These are phyloP conservation scores for Mortierella sp. DNA, from an alignment of 371 early-diverging fungal species.

Conservation along the genomic window DNA sequence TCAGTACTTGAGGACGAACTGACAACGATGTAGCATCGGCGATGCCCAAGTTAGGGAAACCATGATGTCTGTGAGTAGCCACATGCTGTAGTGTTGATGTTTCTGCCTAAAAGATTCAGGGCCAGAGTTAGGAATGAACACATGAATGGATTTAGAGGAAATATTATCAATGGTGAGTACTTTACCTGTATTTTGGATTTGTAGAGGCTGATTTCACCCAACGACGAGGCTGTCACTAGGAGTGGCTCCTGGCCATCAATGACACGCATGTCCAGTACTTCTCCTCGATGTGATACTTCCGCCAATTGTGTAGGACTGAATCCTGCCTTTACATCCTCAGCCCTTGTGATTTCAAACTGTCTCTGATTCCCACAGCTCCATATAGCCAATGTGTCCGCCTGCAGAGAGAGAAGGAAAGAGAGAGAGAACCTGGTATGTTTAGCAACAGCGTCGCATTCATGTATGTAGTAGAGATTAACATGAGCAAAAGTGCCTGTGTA, in stretches of 20 bases:
- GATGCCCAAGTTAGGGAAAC: constrained; percentile 2
- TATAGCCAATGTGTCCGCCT: constrained; percentile 14
- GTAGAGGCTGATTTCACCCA: constrained; percentile 13
- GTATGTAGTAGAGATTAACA: neutral
- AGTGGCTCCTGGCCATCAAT: neutral
- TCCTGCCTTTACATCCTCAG: constrained; percentile 18
- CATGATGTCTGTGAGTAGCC: constrained; percentile 15
- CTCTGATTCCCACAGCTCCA: constrained; percentile 14
- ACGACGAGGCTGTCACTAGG: constrained; percentile 18
- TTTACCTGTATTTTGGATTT: neutral
- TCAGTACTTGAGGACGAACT: constrained; percentile 3
- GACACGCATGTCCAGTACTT: constrained; percentile 22
- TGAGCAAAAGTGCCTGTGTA: neutral
- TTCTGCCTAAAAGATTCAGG: neutral
- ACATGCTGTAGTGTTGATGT: neutral
- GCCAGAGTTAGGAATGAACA: neutral
- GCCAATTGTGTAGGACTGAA: constrained; percentile 7
- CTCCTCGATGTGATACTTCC: constrained; percentile 19
- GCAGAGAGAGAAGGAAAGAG: no score
- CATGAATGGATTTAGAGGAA: neutral
- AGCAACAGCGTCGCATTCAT: neutral
- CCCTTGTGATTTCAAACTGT: constrained; percentile 13
- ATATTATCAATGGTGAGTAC: neutral
- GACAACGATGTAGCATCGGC: constrained; percentile 11
- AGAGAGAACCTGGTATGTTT: neutral